phyloP scores from a whole-genome alignment of 1,284 basidiomycete species.

The Pseudozyma tsukubaensis region DNA sequence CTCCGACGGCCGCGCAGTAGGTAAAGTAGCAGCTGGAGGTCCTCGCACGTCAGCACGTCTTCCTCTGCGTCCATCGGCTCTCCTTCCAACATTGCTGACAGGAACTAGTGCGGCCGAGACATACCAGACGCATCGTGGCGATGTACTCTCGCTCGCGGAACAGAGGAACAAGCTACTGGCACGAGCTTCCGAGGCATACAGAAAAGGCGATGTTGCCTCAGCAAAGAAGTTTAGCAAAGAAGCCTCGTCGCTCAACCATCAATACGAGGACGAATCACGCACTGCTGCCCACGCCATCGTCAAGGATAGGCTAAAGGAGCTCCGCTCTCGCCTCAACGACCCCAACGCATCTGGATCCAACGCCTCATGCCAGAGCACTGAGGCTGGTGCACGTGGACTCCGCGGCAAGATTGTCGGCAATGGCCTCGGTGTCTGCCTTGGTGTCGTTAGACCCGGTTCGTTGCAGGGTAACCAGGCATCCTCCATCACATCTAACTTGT shows the following conservation, averaged over 20 bases:
- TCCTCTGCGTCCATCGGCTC: conserved; percentile 82
- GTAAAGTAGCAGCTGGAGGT: neutral
- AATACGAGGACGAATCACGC: conserved; percentile 86
- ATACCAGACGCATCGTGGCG: conserved; percentile 87
- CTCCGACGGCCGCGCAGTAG: conserved; percentile 5
- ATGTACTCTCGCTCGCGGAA: conserved; percentile 88
- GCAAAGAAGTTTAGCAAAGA: conserved; percentile 93
- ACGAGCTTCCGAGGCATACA: conserved; percentile 93
- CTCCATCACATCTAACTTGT: conserved; percentile 73
- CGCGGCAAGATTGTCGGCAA: conserved; percentile 83
- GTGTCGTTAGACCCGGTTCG: conserved; percentile 47
- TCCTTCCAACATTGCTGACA: conserved; percentile 83
- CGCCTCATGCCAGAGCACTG: conserved; percentile 74
- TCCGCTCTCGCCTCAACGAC: conserved; percentile 78
- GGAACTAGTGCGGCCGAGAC: conserved; percentile 76
- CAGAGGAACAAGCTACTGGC: conserved; percentile 94
- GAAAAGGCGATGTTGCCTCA: conserved; percentile 90
- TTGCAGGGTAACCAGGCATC: conserved; percentile 37
- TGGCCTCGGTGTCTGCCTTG: conserved; percentile 72
- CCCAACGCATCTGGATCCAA: conserved; percentile 70
- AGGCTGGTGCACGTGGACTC: conserved; percentile 80
- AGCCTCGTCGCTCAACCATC: conserved; percentile 89
- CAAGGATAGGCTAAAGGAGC: conserved; percentile 78
- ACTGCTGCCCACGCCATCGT: conserved; percentile 83
- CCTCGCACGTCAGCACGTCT: conserved; percentile 39